Evolutionary conservation across 1,284 basidiomycete genomes (phyloP), one percentile per base, ranked within the genome.

Genomic region (Polyporus tsugae): DNA sequence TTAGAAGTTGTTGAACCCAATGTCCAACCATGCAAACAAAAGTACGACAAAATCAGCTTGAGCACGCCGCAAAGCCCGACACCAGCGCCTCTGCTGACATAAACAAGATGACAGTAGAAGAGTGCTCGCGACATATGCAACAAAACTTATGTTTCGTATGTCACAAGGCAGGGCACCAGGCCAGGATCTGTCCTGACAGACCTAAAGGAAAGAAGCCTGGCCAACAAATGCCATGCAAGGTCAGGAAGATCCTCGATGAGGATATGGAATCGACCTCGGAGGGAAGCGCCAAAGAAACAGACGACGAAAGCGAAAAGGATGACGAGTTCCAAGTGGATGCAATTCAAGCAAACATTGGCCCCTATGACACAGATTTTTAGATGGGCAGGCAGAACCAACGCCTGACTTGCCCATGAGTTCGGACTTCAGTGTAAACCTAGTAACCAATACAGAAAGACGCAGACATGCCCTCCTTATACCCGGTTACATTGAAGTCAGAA

Each of bases 1-100:
- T 1, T 10, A 13, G 39, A 39, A 39, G 4, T 29, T 2, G 29
- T 29, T 1, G 13, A 13, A 13, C 39, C 9, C 39, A 39, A 39
- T 4, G 4, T 39, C 39, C 13, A 4, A 1, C 39, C 39, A 1
- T 4, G 39, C 29, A 29, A 29, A 29, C 2, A 2, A 29, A 29
- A 29, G 29, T 29, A 29, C 29, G 29, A 29, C 29, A 29, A 29
- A 29, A 29, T 29, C 29, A 29, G 29, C 2, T 29, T 1, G 29
- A 29, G 29, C 29, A 29, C 29, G 29, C 29, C 2, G 29, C 1
- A 2, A 29, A 29, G 29, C 2, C 29, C 29, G 29, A 29, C 75
- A 80, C 41, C 41, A 42, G 41, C 17, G 15, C 41, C 5, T 42
- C 15, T 0, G 41, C 15, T 42, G 46, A 25, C 22, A 19, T 49